Evolutionary conservation across 139 green algal species (phyloP).

Genomic region (Picochlorum costavermella): DNA sequence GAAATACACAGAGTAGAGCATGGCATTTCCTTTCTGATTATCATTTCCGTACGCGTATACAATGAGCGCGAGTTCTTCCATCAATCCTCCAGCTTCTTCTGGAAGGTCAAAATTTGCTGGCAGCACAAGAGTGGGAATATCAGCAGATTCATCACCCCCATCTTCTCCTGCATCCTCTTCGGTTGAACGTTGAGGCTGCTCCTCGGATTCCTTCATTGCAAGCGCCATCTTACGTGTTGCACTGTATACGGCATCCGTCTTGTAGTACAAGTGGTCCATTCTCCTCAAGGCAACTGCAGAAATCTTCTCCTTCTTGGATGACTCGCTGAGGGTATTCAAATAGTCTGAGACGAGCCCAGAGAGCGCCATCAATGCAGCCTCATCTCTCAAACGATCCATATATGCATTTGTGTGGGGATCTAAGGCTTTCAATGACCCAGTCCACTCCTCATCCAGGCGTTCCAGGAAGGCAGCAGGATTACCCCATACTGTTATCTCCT

Average conservation of each 20-base stretch:
- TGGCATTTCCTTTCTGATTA: constrained; percentile 90
- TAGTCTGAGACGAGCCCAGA: constrained; percentile 63
- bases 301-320: constrained; percentile 21
- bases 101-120: constrained; percentile 65
- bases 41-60: constrained; percentile 93
- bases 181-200: constrained; percentile 10
- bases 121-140: constrained; percentile 51
- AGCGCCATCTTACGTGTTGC: constrained; percentile 68
- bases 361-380: constrained; percentile 86
- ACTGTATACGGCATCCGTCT: constrained; percentile 73
- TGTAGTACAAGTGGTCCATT: constrained; percentile 98
- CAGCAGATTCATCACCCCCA: constrained; percentile 18
- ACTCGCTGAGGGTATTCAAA: constrained; percentile 21
- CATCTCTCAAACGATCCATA: constrained; percentile 86
- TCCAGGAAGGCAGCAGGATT: constrained; percentile 92
- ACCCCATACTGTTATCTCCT: constrained; percentile 66
- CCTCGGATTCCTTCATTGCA: constrained; percentile 45
- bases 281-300: constrained; percentile 62
- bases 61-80: constrained; percentile 49
- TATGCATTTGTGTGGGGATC: constrained; percentile 97
- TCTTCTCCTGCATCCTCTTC: constrained; percentile 43
- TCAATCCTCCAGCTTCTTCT: constrained; percentile 31
- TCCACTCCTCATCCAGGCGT: constrained; percentile 98
- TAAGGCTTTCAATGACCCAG: constrained; percentile 83
- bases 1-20: constrained; percentile 95